Evolutionary conservation across 2,329 filamentous ascomycete species (phyloP), one percentile per base, ranked within the genome.

Genomic region (Penicillium griseofulvum): DNA sequence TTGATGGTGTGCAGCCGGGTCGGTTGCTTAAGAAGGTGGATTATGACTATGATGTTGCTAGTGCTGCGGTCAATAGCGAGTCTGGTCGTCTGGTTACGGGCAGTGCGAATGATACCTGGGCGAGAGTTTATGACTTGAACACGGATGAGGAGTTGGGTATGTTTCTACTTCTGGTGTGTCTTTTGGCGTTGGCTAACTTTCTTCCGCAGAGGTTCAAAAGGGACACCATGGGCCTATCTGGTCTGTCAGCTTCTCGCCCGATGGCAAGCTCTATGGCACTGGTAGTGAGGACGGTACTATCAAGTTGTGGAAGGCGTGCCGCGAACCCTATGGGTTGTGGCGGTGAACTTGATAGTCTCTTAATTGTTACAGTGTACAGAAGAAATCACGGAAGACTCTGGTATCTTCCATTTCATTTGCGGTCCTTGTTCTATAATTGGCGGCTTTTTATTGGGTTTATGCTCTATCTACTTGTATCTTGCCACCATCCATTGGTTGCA

Each of bases 261-360:
- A 99, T 68, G 92, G 92, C 44, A 97, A 96, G 71, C 79, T 99
- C 8, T 99, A 97, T 70, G 94, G 92, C 1, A 99, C 94, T 1
- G 94, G 90, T 29, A 97, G 92, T 46, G 94, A 99, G 71, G 94
- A 99, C 68, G 94, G 94, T 38, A 99, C 94, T 0, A 95, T 99
- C 73, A 99, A 99, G 77, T 80, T 99, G 63, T 88, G 86, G 86
- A 88, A 88, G 71, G 85, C 85, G 57, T 86, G 84, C 48, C 78
- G 78, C 43, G 84, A 85, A 42, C 79, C 83, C 2, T 88, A 88
- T 68, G 86, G 86, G 16, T 72, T 88, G 19, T 88, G 86, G 86
- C 80, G 81, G 64, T 87, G 43, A 50, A 38, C 19, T 14, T n/a
- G 31, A 16, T 11, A 38, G 11, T 31, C 5, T 46, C 17, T n/a